Conservation (phyloP, 2,329 filamentous ascomycete species). For the Fusarium burgessii region DNA sequence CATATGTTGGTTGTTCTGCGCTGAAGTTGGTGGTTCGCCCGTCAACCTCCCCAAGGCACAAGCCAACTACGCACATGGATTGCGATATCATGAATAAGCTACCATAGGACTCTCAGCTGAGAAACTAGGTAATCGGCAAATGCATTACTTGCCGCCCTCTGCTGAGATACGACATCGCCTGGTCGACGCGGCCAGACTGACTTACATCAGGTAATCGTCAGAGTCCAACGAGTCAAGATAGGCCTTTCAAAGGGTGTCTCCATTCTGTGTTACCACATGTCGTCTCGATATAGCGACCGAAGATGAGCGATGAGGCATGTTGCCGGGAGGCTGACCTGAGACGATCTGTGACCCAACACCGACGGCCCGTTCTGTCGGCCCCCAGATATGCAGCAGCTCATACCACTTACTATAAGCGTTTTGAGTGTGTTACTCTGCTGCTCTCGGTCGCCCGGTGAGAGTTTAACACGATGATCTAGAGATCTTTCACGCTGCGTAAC, state of each 20-base stretch:
- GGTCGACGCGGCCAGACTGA: constrained; percentile 15
- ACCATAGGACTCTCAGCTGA: constrained; percentile 1
- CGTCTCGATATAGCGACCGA: constrained; percentile 22
- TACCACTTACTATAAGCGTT: background rate
- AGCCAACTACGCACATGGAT: constrained; percentile 7
- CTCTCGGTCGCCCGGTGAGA: constrained; percentile 11
- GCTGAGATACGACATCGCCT: constrained; percentile 9
- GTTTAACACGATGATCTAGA: constrained; percentile 33
- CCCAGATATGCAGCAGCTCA: constrained; percentile 14
- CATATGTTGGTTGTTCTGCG: background rate
- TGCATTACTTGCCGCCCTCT: constrained; percentile 3
- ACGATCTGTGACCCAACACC: constrained; percentile 9
- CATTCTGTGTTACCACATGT: constrained; percentile 10
- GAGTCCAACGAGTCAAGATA: background rate
- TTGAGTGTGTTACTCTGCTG: constrained; percentile 3
- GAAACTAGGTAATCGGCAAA: background rate
- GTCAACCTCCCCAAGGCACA: constrained; percentile 4
- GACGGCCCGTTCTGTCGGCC: constrained; percentile 8
- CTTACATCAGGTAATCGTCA: constrained; percentile 13
- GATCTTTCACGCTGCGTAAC: constrained; percentile 33
- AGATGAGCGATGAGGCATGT: constrained; percentile 22
- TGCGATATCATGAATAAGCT: background rate
- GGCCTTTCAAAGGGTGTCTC: constrained; percentile 5
- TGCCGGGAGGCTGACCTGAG: constrained; percentile 14
- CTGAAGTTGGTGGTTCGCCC: constrained; percentile 28